Evolutionary conservation across 129 eudicot genomes (phyloP).

Genomic region (Chrysanthemum lavandulifolium): DNA sequence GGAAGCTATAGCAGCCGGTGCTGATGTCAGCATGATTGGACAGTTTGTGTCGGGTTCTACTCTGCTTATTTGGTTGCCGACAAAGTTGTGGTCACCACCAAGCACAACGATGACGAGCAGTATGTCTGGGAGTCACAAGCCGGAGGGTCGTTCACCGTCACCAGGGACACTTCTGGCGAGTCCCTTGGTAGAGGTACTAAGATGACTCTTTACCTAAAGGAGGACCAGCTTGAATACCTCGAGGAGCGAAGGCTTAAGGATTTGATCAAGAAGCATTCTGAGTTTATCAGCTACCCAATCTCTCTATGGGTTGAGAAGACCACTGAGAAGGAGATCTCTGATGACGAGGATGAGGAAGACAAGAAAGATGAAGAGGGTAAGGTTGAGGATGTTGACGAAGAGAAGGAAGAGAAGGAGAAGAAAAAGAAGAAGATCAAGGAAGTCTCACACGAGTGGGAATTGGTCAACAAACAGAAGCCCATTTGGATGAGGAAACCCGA

Average conservation of each 20-base stretch:
- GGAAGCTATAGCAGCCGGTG: slow-evolving; percentile 65
- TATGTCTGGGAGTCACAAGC: slow-evolving; percentile 47
- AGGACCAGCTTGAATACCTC: slow-evolving; percentile 53
- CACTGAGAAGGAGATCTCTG: slow-evolving; percentile 48
- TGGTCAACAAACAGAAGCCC: slow-evolving; percentile 50
- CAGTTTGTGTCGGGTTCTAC: slow-evolving; percentile 50
- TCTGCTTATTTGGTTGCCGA: slow-evolving; percentile 56
- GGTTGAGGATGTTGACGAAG: slow-evolving; percentile 50
- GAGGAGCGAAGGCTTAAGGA: slow-evolving; percentile 59
- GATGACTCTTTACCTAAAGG: slow-evolving; percentile 41
- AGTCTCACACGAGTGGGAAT: slow-evolving; percentile 47
- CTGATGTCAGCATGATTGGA: slow-evolving; percentile 63
- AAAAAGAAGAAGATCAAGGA: slow-evolving; percentile 52
- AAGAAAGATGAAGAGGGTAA: slow-evolving; percentile 45
- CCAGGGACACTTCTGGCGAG: slow-evolving; percentile 45
- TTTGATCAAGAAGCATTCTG: slow-evolving; percentile 52
- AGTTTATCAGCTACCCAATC: slow-evolving; percentile 33
- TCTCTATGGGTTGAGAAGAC: slow-evolving; percentile 29
- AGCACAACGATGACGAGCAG: slow-evolving; percentile 50
- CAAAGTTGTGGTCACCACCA: slow-evolving; percentile 45
- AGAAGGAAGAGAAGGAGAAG: slow-evolving; percentile 44
- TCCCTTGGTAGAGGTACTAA: slow-evolving; percentile 48
- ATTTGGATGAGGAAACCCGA: slow-evolving; percentile 59
- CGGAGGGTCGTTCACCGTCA: slow-evolving; percentile 39
- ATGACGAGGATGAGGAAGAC: slow-evolving; percentile 54